Conservation (phyloP, 1,284 basidiomycete genomes). For the Termitomyces sp. region DNA sequence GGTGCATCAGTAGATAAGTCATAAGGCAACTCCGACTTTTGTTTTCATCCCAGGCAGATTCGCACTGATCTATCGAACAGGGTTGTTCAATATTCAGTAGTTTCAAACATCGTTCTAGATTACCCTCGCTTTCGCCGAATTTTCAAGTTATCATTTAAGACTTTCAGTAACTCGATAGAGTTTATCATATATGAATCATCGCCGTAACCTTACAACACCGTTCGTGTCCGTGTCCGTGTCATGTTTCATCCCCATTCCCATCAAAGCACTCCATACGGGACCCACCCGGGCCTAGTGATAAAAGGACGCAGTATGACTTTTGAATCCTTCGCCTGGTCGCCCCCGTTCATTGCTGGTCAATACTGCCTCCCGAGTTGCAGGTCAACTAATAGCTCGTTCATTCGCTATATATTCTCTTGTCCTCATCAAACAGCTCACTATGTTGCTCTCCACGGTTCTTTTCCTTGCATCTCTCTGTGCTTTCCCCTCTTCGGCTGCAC, state of each 20-base stretch:
- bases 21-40: too few relatives aligned
- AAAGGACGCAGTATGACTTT: neutral
- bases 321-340: constrained; percentile 7
- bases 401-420: constrained; percentile 5
- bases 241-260: neutral
- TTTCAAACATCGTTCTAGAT: too few relatives aligned
- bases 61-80: too few relatives aligned
- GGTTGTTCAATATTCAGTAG: too few relatives aligned
- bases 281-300: neutral
- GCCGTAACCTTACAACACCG: neutral
- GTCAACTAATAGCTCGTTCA: constrained; percentile 13
- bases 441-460: constrained; percentile 12
- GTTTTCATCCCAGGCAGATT: too few relatives aligned
- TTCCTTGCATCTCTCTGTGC: constrained; percentile 6
- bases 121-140: too few relatives aligned
- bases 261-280: neutral
- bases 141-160: too few relatives aligned
- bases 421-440: constrained; percentile 1
- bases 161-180: too few relatives aligned
- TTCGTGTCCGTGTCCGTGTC: neutral
- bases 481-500: constrained; percentile 11
- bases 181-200: too few relatives aligned
- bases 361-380: constrained; percentile 14
- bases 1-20: too few relatives aligned
- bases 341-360: constrained; percentile 13